Conservation (phyloP, 1,284 basidiomycete species). For the Tilletia horrida region DNA sequence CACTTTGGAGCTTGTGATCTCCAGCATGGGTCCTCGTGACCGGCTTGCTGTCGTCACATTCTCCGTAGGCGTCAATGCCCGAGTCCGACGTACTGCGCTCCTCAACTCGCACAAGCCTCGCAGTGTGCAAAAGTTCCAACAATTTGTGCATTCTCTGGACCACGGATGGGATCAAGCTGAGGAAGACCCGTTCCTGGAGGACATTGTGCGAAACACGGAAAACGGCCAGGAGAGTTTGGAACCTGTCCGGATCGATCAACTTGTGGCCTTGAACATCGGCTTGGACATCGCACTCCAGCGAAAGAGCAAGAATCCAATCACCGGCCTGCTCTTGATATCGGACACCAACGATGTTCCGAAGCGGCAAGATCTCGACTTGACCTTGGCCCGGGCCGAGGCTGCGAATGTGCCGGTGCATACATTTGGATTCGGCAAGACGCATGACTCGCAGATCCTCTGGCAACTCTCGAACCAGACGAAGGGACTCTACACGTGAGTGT, state of each 20-base stretch:
- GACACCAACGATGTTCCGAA: constrained; percentile 84
- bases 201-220: constrained; percentile 26
- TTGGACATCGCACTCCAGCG: constrained; percentile 88
- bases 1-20: constrained; percentile 45
- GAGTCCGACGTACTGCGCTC: constrained; percentile 40
- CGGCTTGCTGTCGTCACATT: constrained; percentile 45
- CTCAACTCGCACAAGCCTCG: constrained; percentile 32
- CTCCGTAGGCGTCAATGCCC: constrained; percentile 38
- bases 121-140: constrained; percentile 13
- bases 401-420: constrained; percentile 93
- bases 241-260: constrained; percentile 43
- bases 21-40: constrained; percentile 44
- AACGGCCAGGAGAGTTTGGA: constrained; percentile 32
- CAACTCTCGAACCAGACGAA: constrained; percentile 94
- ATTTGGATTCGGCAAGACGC: constrained; percentile 90
- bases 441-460: constrained; percentile 97
- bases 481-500: constrained; percentile 75
- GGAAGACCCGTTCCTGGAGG: constrained; percentile 41
- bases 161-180: constrained; percentile 32
- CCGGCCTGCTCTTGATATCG: constrained; percentile 86
- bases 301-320: constrained; percentile 80
- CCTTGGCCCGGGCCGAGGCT: constrained; percentile 89
- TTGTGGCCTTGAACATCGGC: constrained; percentile 48
- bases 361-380: constrained; percentile 97
- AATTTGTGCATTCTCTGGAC: constrained; percentile 16